Conservation (phyloP, 352 stramenopile species). For the Pythium phragmiticola region DNA sequence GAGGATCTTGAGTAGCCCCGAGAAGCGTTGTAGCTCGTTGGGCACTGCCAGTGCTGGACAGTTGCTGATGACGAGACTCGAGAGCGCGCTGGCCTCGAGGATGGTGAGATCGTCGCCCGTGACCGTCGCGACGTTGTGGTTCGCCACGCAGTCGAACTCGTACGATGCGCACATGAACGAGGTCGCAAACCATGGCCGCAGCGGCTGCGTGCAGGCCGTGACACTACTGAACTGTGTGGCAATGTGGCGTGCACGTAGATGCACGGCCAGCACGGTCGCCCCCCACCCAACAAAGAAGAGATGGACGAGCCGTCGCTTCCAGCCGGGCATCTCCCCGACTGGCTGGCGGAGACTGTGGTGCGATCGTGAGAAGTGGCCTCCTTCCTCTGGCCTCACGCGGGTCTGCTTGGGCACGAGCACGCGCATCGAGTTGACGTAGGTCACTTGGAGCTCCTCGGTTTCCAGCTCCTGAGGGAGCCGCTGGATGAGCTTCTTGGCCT, state of each 20-base stretch:
- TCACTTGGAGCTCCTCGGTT: slow-evolving; percentile 13
- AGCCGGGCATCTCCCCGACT: slow-evolving; percentile 23
- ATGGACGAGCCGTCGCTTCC: slow-evolving; percentile 30
- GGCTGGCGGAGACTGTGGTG: slow-evolving; percentile 1
- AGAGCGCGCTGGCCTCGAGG: slow-evolving; percentile 28
- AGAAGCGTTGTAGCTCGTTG: slow-evolving; percentile 27
- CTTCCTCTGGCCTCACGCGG: slow-evolving; percentile 1
- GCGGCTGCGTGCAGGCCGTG: slow-evolving; percentile 32
- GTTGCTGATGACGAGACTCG: slow-evolving; percentile 33
- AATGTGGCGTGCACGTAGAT: slow-evolving; percentile 30
- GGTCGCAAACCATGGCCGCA: slow-evolving; percentile 34
- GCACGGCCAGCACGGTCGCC: slow-evolving; percentile 31
- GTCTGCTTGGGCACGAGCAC: slow-evolving; percentile 17
- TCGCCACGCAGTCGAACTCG: slow-evolving; percentile 34
- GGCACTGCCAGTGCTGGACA: slow-evolving; percentile 34
- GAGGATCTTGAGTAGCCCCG: slow-evolving; percentile 33
- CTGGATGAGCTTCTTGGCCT: slow-evolving; percentile 21
- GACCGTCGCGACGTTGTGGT: slow-evolving; percentile 29
- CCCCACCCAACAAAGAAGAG: slow-evolving; percentile 39
- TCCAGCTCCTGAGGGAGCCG: slow-evolving; percentile 20
- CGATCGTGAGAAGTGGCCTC: background rate
- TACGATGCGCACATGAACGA: slow-evolving; percentile 36
- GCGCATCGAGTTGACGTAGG: slow-evolving; percentile 24
- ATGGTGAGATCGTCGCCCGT: slow-evolving; percentile 21
- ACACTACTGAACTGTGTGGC: slow-evolving; percentile 23